Evolutionary conservation across 495 filamentous ascomycete genomes (phyloP).

Genomic region (Penicillium canescens): DNA sequence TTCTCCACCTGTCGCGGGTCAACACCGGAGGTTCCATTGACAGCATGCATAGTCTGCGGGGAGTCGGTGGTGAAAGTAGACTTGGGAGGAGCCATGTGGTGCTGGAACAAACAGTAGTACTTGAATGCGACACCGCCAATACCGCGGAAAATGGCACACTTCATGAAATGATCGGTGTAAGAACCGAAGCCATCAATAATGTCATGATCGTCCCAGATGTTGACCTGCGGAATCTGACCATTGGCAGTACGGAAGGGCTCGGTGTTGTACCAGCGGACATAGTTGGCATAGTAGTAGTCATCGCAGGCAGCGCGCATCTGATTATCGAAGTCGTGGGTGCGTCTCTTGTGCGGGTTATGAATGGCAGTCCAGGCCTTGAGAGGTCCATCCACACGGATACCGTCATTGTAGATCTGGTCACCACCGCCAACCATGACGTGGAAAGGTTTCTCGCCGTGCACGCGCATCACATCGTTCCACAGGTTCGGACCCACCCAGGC

Average conservation of each 20-base stretch:
- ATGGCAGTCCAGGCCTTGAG: slow-evolving; percentile 80
- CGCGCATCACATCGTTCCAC: slow-evolving; percentile 87
- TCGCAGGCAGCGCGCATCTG: slow-evolving; percentile 75
- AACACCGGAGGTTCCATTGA: slow-evolving; percentile 49
- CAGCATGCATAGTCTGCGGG: slow-evolving; percentile 50
- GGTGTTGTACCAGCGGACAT: slow-evolving; percentile 80
- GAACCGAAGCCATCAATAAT: slow-evolving; percentile 94
- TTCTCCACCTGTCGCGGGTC: slow-evolving; percentile 69
- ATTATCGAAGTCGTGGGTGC: slow-evolving; percentile 73
- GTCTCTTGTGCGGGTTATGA: slow-evolving; percentile 76
- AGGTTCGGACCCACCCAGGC: slow-evolving; percentile 79
- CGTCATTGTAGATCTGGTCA: slow-evolving; percentile 95
- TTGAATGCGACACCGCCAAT: slow-evolving; percentile 86
- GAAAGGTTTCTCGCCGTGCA: slow-evolving; percentile 69
- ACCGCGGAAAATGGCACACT: slow-evolving; percentile 84
- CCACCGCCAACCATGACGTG: slow-evolving; percentile 97
- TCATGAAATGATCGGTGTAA: slow-evolving; percentile 93
- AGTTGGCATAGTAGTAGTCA: slow-evolving; percentile 87
- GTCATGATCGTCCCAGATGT: slow-evolving; percentile 94
- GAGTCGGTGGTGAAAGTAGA: slow-evolving; percentile 80
- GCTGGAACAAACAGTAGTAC: slow-evolving; percentile 94
- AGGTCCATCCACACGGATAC: slow-evolving; percentile 79
- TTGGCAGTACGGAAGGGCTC: slow-evolving; percentile 85
- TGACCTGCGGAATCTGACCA: slow-evolving; percentile 84
- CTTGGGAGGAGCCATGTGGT: slow-evolving; percentile 78